A percentile compares a stretch with the other conserved stretches of the same genome.
These are phyloP conservation scores for Aspergillus neoniger DNA, from an alignment of 2,329 filamentous ascomycete species.

Conservation along the genomic window DNA sequence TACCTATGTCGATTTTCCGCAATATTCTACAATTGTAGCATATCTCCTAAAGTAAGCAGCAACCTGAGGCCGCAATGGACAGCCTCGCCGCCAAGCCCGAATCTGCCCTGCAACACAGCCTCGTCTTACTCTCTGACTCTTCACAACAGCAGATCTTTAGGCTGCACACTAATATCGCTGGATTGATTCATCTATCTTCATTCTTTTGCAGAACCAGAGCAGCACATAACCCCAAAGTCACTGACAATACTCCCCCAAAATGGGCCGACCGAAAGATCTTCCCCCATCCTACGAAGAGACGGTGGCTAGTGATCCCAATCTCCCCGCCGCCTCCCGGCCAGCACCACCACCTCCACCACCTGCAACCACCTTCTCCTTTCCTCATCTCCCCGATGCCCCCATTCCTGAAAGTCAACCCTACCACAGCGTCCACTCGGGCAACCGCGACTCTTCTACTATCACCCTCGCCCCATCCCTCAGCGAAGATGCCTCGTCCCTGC, in stretches of 20 bases:
- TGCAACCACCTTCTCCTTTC: background rate
- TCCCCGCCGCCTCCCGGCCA: background rate
- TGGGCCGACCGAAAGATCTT: slow-evolving; percentile 1
- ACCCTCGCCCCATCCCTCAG: slow-evolving; percentile 16
- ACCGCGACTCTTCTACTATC: slow-evolving; percentile 1
- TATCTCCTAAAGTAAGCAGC: too few species aligned
- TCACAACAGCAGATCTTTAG: background rate
- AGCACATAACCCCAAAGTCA: background rate
- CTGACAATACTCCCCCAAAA: background rate
- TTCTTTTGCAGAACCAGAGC: background rate
- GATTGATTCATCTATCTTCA: too few species aligned
- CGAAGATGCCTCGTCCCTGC: slow-evolving; percentile 33
- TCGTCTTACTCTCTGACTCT: background rate
- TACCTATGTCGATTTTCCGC: too few species aligned
- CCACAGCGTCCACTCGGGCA: slow-evolving; percentile 9
- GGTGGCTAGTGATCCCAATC: background rate
- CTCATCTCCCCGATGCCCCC: background rate
- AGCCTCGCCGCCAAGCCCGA: background rate
- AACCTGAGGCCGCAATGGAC: background rate
- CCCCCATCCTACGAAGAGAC: slow-evolving; percentile 6
- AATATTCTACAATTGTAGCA: too few species aligned
- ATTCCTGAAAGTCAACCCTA: slow-evolving; percentile 10
- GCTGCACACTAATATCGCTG: background rate
- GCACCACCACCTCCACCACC: background rate
- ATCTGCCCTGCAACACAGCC: background rate